These are phyloP conservation scores for Hypoxylon intermedium DNA, from an alignment of 495 filamentous ascomycete genomes.

Conservation along the genomic window DNA sequence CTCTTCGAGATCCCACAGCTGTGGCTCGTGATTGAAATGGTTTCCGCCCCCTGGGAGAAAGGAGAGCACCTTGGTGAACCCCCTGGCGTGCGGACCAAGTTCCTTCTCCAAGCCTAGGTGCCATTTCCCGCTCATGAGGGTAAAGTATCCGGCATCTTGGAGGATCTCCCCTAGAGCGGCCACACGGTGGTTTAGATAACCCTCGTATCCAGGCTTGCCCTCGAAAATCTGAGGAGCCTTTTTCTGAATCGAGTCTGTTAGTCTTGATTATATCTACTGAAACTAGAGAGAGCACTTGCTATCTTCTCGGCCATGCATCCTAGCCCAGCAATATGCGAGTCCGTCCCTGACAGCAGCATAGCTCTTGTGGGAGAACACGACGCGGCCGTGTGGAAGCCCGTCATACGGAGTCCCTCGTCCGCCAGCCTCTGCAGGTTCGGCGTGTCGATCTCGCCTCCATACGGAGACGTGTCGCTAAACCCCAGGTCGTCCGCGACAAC, in stretches of 20 bases:
- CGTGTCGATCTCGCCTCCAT: slow-evolving; percentile 68
- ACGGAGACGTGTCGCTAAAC: slow-evolving; percentile 67
- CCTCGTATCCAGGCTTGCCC: slow-evolving; percentile 70
- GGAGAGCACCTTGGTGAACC: slow-evolving; percentile 53
- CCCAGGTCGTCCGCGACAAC: slow-evolving; percentile 69
- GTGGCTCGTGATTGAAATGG: slow-evolving; percentile 67
- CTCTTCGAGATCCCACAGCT: slow-evolving; percentile 46
- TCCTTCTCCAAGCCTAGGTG: slow-evolving; percentile 55
- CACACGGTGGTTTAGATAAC: slow-evolving; percentile 68
- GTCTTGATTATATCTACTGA: slow-evolving; percentile 10
- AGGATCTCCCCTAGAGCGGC: slow-evolving; percentile 68
- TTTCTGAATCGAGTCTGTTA: slow-evolving; percentile 33
- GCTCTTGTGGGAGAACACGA: slow-evolving; percentile 69
- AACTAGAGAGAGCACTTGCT: slow-evolving; percentile 32
- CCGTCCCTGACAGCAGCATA: slow-evolving; percentile 66
- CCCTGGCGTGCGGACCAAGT: slow-evolving; percentile 49
- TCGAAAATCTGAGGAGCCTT: slow-evolving; percentile 43
- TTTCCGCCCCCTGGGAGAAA: slow-evolving; percentile 58
- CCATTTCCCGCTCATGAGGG: slow-evolving; percentile 70
- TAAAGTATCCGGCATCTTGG: slow-evolving; percentile 67
- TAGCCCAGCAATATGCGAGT: slow-evolving; percentile 59
- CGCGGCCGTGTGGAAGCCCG: slow-evolving; percentile 68
- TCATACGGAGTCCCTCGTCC: slow-evolving; percentile 64
- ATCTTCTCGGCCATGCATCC: slow-evolving; percentile 55
- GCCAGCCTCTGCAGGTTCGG: slow-evolving; percentile 67